phyloP scores from a whole-genome alignment of 257 asterid species.

The Solanum sitiens region DNA sequence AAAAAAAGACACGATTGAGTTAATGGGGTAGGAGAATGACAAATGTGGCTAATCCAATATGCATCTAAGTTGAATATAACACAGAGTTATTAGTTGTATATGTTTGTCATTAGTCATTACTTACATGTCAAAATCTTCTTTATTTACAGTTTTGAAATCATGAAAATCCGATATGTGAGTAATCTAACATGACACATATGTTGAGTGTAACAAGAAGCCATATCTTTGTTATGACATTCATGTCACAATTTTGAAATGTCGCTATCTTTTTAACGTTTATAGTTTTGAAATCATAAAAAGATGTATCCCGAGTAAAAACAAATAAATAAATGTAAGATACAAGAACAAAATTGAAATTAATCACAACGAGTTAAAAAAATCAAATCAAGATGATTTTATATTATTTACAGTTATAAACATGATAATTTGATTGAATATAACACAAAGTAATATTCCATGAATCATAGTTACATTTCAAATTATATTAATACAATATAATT shows the following conservation, averaged over 20 bases:
- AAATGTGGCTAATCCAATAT: not conserved
- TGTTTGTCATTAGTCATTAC: not conserved
- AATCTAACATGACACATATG: not conserved
- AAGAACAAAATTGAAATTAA: too few species aligned
- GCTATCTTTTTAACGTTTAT: too few species aligned
- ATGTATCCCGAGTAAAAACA: too few species aligned
- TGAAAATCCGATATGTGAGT: not conserved
- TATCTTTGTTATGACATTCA: not conserved
- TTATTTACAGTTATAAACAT: not conserved
- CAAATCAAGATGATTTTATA: too few species aligned
- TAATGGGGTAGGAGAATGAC: not conserved
- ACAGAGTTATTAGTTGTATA: not conserved
- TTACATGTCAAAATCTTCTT: not conserved
- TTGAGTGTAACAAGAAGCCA: not conserved
- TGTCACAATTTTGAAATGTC: not conserved
- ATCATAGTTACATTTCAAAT: too few species aligned
- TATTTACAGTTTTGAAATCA: not conserved
- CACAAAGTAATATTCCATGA: not conserved
- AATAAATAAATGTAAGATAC: too few species aligned
- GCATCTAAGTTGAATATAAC: not conserved
- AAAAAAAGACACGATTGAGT: not conserved
- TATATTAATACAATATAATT: too few species aligned
- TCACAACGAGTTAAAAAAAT: too few species aligned
- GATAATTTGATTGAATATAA: too few species aligned
- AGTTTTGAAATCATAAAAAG: not conserved